These are phyloP conservation scores for Citrus mangshanensis DNA, from an alignment of 345 rosid genomes.

Conservation along the genomic window DNA sequence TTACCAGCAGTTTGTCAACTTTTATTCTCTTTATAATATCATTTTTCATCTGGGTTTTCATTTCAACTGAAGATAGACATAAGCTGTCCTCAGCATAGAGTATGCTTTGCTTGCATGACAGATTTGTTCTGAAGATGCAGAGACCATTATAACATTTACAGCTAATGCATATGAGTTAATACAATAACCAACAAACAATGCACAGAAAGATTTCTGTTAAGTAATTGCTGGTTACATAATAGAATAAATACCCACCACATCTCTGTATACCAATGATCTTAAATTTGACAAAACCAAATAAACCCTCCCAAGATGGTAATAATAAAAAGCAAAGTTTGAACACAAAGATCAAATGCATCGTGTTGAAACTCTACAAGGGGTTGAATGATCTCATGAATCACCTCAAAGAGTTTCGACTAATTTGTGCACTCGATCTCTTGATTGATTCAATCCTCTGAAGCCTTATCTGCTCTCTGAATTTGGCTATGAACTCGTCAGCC, in stretches of 20 bases:
- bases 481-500: slow-evolving; percentile 97
- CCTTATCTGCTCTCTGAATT: slow-evolving; percentile 97
- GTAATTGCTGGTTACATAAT: slow-evolving; percentile 12
- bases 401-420: slow-evolving; percentile 20
- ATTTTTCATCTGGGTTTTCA: too few species aligned
- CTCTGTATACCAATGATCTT: slow-evolving; percentile 20
- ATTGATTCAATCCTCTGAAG: slow-evolving; percentile 90
- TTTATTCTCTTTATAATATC: too few species aligned
- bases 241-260: slow-evolving; percentile 14
- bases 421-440: slow-evolving; percentile 57
- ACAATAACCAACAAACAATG: not conserved
- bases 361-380: not conserved
- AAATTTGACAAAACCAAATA: not conserved
- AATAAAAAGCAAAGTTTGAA: not conserved
- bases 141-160: not conserved
- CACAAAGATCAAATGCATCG: slow-evolving; percentile 10
- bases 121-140: not conserved
- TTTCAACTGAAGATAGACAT: too few species aligned
- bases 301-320: not conserved
- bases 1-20: too few species aligned
- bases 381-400: slow-evolving; percentile 10
- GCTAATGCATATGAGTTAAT: not conserved
- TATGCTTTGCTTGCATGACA: too few species aligned
- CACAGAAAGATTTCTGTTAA: slow-evolving; percentile 7
- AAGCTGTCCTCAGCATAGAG: too few species aligned